Evolutionary conservation across 2,329 filamentous ascomycete species (phyloP).

Genomic region (Aspergillus fumigatiaffinis): DNA sequence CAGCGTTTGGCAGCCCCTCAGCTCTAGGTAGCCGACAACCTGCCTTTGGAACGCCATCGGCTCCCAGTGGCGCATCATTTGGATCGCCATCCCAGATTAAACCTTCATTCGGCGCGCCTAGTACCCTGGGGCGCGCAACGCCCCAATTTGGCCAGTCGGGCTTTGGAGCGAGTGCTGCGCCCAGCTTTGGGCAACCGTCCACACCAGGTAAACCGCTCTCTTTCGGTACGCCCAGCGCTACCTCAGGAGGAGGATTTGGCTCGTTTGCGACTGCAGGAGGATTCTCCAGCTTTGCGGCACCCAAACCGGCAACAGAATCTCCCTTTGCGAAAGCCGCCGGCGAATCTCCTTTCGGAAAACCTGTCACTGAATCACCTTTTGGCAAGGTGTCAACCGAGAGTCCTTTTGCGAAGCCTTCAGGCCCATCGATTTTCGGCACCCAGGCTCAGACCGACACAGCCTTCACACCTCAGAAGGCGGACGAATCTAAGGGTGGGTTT

Average conservation of each 20-base stretch:
- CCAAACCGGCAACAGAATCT: conserved; percentile 22
- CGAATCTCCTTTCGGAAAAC: conserved; percentile 16
- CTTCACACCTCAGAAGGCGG: conserved; percentile 26
- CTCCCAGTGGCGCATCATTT: conserved; percentile 29
- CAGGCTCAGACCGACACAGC: conserved; percentile 20
- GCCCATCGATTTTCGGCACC: conserved; percentile 28
- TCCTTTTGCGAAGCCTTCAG: conserved; percentile 28
- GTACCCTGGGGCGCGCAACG: conserved; percentile 26
- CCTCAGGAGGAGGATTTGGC: conserved; percentile 32
- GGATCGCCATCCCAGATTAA: conserved; percentile 28
- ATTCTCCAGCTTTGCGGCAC: conserved; percentile 21
- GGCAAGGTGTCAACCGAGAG: conserved; percentile 18
- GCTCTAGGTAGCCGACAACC: conserved; percentile 18
- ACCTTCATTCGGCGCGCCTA: conserved; percentile 33
- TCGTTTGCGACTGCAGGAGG: conserved; percentile 26
- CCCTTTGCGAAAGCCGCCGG: conserved; percentile 24
- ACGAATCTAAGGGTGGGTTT: conserved; percentile 27
- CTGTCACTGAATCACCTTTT: conserved; percentile 17
- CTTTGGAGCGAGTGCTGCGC: conserved; percentile 4
- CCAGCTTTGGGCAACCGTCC: conserved; percentile 31
- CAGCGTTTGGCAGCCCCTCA: conserved; percentile 24
- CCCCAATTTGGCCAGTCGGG: conserved; percentile 32
- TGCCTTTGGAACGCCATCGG: conserved; percentile 26
- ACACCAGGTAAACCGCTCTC: conserved; percentile 23
- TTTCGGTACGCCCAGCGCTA: conserved; percentile 17